These are phyloP conservation scores for Neofusicoccum sp. DNA, from an alignment of 2,329 filamentous ascomycete genomes.

Conservation along the genomic window DNA sequence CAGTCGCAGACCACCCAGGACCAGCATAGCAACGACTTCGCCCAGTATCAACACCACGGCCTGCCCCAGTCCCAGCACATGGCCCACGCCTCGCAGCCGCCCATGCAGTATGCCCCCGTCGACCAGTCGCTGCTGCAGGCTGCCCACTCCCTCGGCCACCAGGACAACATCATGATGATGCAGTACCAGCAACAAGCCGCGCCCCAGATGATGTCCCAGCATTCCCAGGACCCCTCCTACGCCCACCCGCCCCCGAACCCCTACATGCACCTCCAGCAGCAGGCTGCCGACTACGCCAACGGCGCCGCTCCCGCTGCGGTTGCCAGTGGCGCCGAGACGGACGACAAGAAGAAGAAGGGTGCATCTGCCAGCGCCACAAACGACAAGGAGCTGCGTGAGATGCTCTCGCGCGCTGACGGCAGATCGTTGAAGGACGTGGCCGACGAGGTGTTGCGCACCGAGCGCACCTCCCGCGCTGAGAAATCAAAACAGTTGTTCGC, in stretches of 20 bases:
- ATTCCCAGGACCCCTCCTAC: slow-evolving; percentile 10
- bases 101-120: slow-evolving; percentile 28
- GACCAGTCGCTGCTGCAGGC: slow-evolving; percentile 35
- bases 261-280: slow-evolving; percentile 15
- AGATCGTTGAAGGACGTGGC: slow-evolving; percentile 70
- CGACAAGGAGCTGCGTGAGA: slow-evolving; percentile 74
- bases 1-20: slow-evolving; percentile 33
- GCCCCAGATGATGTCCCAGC: slow-evolving; percentile 17
- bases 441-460: slow-evolving; percentile 72
- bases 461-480: slow-evolving; percentile 77
- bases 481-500: slow-evolving; percentile 82
- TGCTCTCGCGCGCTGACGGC: slow-evolving; percentile 68
- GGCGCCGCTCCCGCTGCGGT: not conserved
- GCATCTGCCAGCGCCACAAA: slow-evolving; percentile 73
- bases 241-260: slow-evolving; percentile 6
- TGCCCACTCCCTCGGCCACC: slow-evolving; percentile 26
- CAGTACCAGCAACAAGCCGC: slow-evolving; percentile 8
- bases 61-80: slow-evolving; percentile 24
- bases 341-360: slow-evolving; percentile 55
- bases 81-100: slow-evolving; percentile 16
- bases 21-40: slow-evolving; percentile 27
- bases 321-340: slow-evolving; percentile 23
- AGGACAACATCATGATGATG: slow-evolving; percentile 13
- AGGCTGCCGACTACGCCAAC: not conserved
- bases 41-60: slow-evolving; percentile 23